Evolutionary conservation across 2,329 filamentous ascomycete species (phyloP).

Genomic region (Amphichorda felina): DNA sequence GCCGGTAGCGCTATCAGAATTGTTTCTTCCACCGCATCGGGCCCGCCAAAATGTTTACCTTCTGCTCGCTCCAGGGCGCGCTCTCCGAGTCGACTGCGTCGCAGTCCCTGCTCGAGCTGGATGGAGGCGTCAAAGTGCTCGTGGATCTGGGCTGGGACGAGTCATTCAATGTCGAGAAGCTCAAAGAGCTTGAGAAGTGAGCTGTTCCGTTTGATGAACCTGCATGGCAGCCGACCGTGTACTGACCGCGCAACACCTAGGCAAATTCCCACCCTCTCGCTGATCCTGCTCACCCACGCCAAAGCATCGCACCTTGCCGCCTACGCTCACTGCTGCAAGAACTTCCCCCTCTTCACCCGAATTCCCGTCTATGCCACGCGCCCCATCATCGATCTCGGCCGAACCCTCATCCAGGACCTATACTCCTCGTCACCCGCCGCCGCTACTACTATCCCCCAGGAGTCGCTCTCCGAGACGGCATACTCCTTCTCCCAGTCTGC

Average conservation of each 20-base stretch:
- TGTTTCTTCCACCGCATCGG: no score
- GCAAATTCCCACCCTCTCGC: conserved; percentile 81
- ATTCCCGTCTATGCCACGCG: conserved; percentile 92
- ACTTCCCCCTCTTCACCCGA: conserved; percentile 81
- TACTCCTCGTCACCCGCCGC: conserved; percentile 86
- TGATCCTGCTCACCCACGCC: conserved; percentile 90
- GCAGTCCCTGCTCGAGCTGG: conserved; percentile 91
- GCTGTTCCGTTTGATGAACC: conserved; percentile 7
- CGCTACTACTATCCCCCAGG: conserved; percentile 66
- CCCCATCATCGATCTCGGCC: conserved; percentile 85
- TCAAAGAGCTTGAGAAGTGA: conserved; percentile 84
- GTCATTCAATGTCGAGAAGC: conserved; percentile 68
- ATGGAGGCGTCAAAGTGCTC: conserved; percentile 90
- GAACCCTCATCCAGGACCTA: conserved; percentile 81
- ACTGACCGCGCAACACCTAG: conserved; percentile 31
- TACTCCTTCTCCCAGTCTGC: conserved; percentile 41
- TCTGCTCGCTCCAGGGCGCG: conserved; percentile 83
- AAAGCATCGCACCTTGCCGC: conserved; percentile 86
- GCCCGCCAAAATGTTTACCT: conserved; percentile 68
- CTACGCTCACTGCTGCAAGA: conserved; percentile 93
- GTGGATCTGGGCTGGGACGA: conserved; percentile 96
- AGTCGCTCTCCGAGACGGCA: conserved; percentile 54
- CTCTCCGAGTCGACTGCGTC: conserved; percentile 78
- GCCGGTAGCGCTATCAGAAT: background rate
- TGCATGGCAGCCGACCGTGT: background rate